Evolutionary conservation across 192 early-diverging fungal genomes (phyloP), one percentile per base, ranked within the genome.

Genomic region (Glomus cerebriforme): DNA sequence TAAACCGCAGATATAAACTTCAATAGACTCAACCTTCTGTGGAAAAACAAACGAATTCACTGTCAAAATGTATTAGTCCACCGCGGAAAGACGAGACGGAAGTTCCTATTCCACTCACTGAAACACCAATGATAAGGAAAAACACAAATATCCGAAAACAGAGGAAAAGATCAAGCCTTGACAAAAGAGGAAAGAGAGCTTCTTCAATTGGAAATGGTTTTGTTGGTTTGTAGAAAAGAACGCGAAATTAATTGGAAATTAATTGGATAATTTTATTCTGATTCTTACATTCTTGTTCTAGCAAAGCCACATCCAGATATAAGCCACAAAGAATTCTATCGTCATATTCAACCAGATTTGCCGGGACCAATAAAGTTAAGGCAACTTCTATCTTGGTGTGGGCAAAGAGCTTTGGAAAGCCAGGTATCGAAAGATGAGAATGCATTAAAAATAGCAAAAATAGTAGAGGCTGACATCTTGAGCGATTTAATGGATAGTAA

Each of bases 371-470:
- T 89, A 1, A 87, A 88, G 1, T 85, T 94, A 81, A 86, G 90
- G 0, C 91, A 94, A 80, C 85, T 94, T 59, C 76, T 94, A 1
- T 79, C 87, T 15, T 94, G 93, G 93, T 91, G 91, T 69, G 88
- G 89, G 0, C 82, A 89, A 74, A 69, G 83, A 39, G 75, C 77
- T 43, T 59, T 85, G 12, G 80, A 75, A 19, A 76, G 58, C 8
- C 71, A 75, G 45, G 62, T 24, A 35, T 31, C 45, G 7, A 13
- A 67, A 68, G 29, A 66, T 49, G 54, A 59, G 43, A 66, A 78
- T 34, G 62, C 45, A 13, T 24, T 78, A 0, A 68, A 68, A 31
- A 62, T 59, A 87, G 84, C 80, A 69, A 78, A 79, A 26, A 80
- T 83, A 47, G 74, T 86, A 59, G 77, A 87, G 47, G 80, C 87